Conservation (phyloP, 108 stramenopile genomes). For the Discostella stelligeroides region DNA sequence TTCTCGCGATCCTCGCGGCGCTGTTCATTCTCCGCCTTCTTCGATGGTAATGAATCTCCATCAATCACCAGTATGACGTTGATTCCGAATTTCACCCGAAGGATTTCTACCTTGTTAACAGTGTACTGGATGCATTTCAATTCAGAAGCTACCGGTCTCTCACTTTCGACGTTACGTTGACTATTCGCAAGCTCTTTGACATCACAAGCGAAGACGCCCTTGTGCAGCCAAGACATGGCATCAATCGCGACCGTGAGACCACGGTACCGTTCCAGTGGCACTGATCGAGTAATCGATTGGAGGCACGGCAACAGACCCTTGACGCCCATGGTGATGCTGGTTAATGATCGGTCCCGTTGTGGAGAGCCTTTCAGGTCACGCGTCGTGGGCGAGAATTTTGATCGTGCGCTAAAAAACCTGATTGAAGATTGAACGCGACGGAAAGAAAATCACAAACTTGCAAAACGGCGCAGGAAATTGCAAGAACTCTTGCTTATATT, state of each 20-base stretch:
- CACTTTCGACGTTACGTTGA: slow-evolving; percentile 20
- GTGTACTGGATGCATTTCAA: slow-evolving; percentile 53
- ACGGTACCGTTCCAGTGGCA: slow-evolving; percentile 49
- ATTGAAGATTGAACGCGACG: no score
- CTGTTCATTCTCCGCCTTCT: slow-evolving; percentile 61
- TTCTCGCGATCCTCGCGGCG: slow-evolving; percentile 54
- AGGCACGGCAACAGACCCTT: slow-evolving; percentile 58
- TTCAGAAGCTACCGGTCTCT: slow-evolving; percentile 18
- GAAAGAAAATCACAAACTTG: no score
- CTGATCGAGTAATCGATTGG: slow-evolving; percentile 41
- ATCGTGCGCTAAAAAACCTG: no score
- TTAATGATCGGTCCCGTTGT: not conserved
- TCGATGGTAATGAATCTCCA: slow-evolving; percentile 71
- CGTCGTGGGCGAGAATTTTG: no score
- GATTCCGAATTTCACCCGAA: slow-evolving; percentile 53
- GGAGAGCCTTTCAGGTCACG: no score
- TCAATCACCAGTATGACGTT: slow-evolving; percentile 81
- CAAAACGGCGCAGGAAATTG: no score
- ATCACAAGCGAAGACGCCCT: slow-evolving; percentile 53
- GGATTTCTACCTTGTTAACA: slow-evolving; percentile 53
- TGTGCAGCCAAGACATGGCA: slow-evolving; percentile 64
- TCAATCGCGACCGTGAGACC: slow-evolving; percentile 60
- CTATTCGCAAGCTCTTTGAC: slow-evolving; percentile 44
- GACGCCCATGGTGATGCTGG: slow-evolving; percentile 51
- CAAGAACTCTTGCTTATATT: no score